A percentile compares a stretch with the other conserved stretches of the same genome.
phyloP scores from a whole-genome alignment of 306 rosid species.

The Alnus glutinosa region DNA sequence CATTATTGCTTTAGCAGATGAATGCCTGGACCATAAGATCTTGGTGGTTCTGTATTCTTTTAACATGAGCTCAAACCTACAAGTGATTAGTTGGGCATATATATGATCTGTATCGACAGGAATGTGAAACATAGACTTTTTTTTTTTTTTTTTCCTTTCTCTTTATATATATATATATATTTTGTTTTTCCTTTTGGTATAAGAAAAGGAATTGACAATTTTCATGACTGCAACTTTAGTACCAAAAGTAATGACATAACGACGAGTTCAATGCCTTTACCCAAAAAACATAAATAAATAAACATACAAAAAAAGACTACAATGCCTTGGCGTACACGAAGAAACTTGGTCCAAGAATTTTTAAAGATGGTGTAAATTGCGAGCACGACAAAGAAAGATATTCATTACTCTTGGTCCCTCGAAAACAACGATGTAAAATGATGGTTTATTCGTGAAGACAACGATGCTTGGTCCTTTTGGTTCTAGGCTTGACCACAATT shows the following conservation, averaged over 20 bases:
- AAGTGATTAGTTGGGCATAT: neutral
- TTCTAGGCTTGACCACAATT: neutral
- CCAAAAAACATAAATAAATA: neutral
- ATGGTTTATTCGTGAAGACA: neutral
- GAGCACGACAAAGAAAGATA: neutral
- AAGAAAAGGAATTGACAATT: neutral
- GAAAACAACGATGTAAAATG: neutral
- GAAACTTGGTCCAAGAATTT: neutral
- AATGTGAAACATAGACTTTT: neutral
- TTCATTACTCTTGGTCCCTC: neutral
- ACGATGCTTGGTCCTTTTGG: neutral
- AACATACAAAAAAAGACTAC: neutral
- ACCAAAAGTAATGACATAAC: neutral
- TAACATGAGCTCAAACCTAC: neutral
- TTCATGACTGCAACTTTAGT: neutral
- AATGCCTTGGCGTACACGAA: slow-evolving; percentile 29
- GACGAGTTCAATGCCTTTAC: slow-evolving; percentile 3
- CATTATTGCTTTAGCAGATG: neutral
- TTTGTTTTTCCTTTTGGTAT: neutral
- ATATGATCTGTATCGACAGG: neutral
- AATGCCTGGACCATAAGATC: neutral
- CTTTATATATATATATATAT: neutral
- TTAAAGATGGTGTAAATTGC: neutral
- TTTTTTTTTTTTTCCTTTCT: neutral
- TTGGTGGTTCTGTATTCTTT: neutral